Conservation (phyloP, 352 stramenopile genomes). For the Pythium biforme region DNA sequence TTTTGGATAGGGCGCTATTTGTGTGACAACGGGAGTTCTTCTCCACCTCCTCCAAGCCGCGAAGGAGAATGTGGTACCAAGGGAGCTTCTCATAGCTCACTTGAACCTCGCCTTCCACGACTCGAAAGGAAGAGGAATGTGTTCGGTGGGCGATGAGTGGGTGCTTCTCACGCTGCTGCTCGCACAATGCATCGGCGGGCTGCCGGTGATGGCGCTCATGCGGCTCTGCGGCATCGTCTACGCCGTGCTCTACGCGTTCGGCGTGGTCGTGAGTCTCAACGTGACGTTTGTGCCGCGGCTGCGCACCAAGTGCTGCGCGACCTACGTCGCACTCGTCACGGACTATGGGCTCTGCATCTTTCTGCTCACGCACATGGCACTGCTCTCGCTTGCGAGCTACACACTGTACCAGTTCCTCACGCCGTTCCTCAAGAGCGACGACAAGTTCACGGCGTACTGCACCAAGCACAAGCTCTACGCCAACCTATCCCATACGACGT, state of each 20-base stretch:
- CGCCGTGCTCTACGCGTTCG: conserved; percentile 35
- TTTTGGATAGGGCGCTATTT: not conserved
- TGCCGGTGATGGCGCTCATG: conserved; percentile 52
- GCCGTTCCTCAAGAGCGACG: conserved; percentile 33
- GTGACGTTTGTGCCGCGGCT: conserved; percentile 40
- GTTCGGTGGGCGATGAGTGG: conserved; percentile 45
- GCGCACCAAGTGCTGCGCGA: conserved; percentile 34
- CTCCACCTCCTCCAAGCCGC: not conserved
- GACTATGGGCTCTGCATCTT: conserved; percentile 45
- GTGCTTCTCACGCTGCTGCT: conserved; percentile 43
- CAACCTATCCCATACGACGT: conserved; percentile 47
- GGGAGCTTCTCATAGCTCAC: too few relatives aligned
- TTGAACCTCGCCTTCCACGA: not conserved
- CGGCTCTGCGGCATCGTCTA: conserved; percentile 41
- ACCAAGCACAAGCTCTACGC: conserved; percentile 32
- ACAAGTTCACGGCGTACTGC: conserved; percentile 35
- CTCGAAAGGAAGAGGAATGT: conserved; percentile 29
- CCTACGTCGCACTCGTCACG: conserved; percentile 35
- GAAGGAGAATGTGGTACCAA: too few relatives aligned
- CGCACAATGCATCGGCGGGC: conserved; percentile 36
- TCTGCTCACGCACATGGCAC: conserved; percentile 37
- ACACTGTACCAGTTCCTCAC: conserved; percentile 38
- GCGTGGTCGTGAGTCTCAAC: conserved; percentile 38
- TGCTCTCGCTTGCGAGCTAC: conserved; percentile 42
- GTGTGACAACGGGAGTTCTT: not conserved